Conservation (phyloP, 139 green algal genomes). For the Tetradesmus obliquus region DNA sequence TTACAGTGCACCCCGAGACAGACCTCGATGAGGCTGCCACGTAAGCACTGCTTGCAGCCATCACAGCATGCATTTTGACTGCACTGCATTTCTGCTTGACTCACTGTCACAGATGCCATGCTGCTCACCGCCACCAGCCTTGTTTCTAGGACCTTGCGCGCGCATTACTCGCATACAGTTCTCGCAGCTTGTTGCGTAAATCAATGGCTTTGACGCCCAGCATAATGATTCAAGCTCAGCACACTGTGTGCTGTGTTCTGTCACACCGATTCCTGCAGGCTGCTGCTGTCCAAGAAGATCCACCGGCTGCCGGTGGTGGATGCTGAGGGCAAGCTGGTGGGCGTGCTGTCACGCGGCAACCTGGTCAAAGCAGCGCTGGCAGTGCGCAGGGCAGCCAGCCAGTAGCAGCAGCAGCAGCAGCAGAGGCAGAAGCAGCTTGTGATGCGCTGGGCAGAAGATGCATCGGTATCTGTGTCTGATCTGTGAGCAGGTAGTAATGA, state of each 20-base stretch:
- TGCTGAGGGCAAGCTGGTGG: constrained; percentile 63
- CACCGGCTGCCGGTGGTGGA: constrained; percentile 80
- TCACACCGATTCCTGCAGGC: neutral
- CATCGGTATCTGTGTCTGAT: no score
- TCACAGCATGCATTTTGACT: neutral
- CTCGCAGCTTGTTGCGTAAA: no score
- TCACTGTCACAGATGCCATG: no score
- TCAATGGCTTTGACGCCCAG: neutral
- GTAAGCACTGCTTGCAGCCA: constrained; percentile 7
- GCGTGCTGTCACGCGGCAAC: constrained; percentile 73
- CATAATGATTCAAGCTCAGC: neutral
- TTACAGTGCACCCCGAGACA: constrained; percentile 70
- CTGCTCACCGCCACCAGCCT: no score
- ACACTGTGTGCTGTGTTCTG: neutral
- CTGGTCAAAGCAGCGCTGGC: constrained; percentile 75
- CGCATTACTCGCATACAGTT: no score
- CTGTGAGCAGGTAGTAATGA: no score
- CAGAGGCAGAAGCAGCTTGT: no score
- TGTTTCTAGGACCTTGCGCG: no score
- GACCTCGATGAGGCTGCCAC: constrained; percentile 77
- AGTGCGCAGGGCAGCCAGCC: constrained; percentile 50
- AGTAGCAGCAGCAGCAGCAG: neutral
- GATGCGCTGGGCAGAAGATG: no score
- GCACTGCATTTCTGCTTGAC: no score
- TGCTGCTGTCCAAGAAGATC: constrained; percentile 69